Conservation (phyloP, 352 stramenopile genomes). For the Achlya hypogyna region DNA sequence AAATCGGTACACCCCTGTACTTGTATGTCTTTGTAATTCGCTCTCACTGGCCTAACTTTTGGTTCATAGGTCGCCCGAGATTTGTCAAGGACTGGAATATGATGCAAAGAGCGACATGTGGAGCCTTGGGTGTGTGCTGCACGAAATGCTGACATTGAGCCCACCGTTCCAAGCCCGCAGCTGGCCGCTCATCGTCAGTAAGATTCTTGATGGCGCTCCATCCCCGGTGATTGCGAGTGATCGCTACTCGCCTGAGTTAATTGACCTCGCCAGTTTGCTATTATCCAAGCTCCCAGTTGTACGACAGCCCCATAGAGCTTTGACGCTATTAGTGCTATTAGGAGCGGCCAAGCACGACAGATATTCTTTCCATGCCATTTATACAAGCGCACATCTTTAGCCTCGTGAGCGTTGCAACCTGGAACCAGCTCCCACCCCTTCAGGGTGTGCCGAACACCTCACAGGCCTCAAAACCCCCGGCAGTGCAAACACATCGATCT, state of each 20-base stretch:
- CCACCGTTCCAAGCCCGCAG: constrained; percentile 55
- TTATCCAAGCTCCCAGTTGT: constrained; percentile 40
- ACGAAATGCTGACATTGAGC: constrained; percentile 49
- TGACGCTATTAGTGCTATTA: neutral
- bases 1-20: constrained; percentile 68
- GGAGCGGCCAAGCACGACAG: constrained; percentile 14
- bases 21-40: constrained; percentile 30
- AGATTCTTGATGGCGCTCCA: constrained; percentile 35
- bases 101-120: constrained; percentile 70
- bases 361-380: constrained; percentile 16
- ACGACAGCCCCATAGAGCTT: neutral
- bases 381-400: constrained; percentile 16
- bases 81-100: constrained; percentile 56
- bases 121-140: constrained; percentile 77
- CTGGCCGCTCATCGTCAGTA: constrained; percentile 45
- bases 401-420: neutral
- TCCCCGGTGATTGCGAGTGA: constrained; percentile 17
- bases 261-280: constrained; percentile 25
- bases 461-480: constrained; percentile 19
- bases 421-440: neutral
- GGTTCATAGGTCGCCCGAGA: constrained; percentile 46
- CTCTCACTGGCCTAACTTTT: neutral
- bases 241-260: constrained; percentile 28
- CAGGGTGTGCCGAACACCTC: neutral
- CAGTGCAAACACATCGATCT: constrained; percentile 29